Conservation (phyloP, 1,284 basidiomycete genomes). For the Naganishia albida region DNA sequence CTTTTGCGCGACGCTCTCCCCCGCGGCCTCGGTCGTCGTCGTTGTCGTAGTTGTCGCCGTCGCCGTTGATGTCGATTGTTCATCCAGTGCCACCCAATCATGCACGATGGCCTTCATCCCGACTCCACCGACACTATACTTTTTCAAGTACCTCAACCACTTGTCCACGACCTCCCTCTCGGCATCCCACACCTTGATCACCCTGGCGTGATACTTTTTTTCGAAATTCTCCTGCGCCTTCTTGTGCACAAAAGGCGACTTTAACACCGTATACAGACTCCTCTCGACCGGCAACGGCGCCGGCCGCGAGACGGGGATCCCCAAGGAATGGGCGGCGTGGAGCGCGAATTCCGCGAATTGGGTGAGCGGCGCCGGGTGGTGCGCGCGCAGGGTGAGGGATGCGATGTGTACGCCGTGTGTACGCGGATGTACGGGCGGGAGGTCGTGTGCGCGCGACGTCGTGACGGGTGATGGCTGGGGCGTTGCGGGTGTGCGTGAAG, state of each 20-base stretch:
- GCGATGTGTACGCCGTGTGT: constrained; percentile 60
- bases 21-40: background rate
- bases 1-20: constrained; percentile 13
- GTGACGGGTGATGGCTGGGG: background rate
- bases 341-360: constrained; percentile 82
- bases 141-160: constrained; percentile 78
- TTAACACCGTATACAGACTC: constrained; percentile 81
- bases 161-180: constrained; percentile 74
- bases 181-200: constrained; percentile 88
- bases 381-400: constrained; percentile 77
- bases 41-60: background rate
- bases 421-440: constrained; percentile 27
- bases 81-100: constrained; percentile 69
- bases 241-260: constrained; percentile 88
- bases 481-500: background rate
- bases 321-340: constrained; percentile 79
- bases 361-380: constrained; percentile 67
- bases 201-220: constrained; percentile 75
- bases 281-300: constrained; percentile 74
- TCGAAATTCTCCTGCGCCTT: constrained; percentile 97
- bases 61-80: constrained; percentile 39
- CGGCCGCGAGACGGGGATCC: constrained; percentile 74
- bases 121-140: constrained; percentile 79
- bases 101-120: constrained; percentile 80
- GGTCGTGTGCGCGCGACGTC: background rate